Base-by-base conservation (phyloP, 2,329 filamentous ascomycete species). In the Ophiognomonia clavigignenti-juglandacearum region DNA sequence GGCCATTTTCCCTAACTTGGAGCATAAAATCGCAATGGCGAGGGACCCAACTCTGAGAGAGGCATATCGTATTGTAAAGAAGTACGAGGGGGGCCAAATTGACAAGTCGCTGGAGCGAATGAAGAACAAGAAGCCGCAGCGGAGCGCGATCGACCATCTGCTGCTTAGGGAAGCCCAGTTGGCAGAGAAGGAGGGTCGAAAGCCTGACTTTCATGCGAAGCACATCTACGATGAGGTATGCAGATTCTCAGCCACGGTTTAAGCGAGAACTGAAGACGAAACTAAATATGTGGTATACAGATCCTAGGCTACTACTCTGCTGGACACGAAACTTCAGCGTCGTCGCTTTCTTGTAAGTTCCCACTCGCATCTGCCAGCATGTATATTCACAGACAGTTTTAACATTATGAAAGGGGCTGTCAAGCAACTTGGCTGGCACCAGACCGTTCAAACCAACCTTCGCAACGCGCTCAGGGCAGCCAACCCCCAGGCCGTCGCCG, bases 311-410 rank as follows among this genome's bases (percentile, higher is more conserved):
- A 68, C 53, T 52, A 67, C 13, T 61, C 61, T 18, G 67, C 64
- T 18, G 67, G 68, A 5, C 68, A 71, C 51, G 68, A 71, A 19
- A 72, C 68, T 4, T 70, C 69, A 1, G 66, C 68, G 8, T 70
- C 68, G 1, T 64, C 64, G 6, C 59, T 72, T 1, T 62, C 64
- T 3, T 71, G 68, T 13, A 29, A 29, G 26, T 29, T 13, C 26
- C 26, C 26, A 29, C 26, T 29, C 26, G 13, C 26, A 29, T 29
- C 13, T 29, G 26, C 7, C 26, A 13, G 13, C n/a, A n/a, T n/a
- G n/a, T n/a, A n/a, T n/a, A 13, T 29, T 13, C 26, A 13, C 26
- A 29, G 13, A 7, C 13, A 13, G 26, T 29, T 7, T 13, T 29
- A 29, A 29, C 26, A 29, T 7, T 29, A 29, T 7, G 7, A 13